phyloP scores from a whole-genome alignment of 2,329 filamentous ascomycete genomes.

The Neurospora sp. region DNA sequence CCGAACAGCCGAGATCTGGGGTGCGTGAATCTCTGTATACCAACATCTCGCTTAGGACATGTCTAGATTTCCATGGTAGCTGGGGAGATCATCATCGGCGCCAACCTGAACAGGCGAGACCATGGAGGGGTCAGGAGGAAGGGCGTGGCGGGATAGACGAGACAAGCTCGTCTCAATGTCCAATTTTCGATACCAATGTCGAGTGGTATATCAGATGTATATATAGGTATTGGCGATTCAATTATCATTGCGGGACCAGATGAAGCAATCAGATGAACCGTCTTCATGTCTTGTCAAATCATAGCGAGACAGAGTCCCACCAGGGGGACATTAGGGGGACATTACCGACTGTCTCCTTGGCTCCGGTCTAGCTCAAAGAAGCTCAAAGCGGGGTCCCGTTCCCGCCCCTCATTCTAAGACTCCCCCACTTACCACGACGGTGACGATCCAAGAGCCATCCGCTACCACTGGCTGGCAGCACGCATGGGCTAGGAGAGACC shows the following conservation, averaged over 20 bases:
- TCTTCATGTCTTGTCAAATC: not conserved
- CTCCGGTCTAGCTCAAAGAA: conserved; percentile 9
- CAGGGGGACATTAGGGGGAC: not conserved
- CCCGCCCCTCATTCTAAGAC: conserved; percentile 11
- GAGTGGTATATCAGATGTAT: not conserved
- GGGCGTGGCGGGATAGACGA: not conserved
- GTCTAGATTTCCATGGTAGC: not conserved
- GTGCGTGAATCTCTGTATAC: conserved; percentile 1
- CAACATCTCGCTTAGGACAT: not conserved
- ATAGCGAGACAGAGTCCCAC: not conserved
- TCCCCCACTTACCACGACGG: conserved; percentile 5
- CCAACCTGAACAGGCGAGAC: not conserved
- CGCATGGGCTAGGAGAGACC: not conserved
- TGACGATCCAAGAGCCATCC: not conserved
- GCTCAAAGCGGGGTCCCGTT: conserved; percentile 15
- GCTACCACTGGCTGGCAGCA: not conserved
- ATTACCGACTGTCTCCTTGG: conserved; percentile 4
- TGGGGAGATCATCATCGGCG: not conserved
- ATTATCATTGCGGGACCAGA: not conserved
- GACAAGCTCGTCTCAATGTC: not conserved
- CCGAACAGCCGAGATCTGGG: conserved; percentile 13
- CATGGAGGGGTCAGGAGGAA: not conserved
- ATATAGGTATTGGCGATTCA: not conserved
- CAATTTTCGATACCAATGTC: not conserved
- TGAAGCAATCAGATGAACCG: not conserved